phyloP scores from a whole-genome alignment of 495 filamentous ascomycete species.

The Talaromyces ruber region DNA sequence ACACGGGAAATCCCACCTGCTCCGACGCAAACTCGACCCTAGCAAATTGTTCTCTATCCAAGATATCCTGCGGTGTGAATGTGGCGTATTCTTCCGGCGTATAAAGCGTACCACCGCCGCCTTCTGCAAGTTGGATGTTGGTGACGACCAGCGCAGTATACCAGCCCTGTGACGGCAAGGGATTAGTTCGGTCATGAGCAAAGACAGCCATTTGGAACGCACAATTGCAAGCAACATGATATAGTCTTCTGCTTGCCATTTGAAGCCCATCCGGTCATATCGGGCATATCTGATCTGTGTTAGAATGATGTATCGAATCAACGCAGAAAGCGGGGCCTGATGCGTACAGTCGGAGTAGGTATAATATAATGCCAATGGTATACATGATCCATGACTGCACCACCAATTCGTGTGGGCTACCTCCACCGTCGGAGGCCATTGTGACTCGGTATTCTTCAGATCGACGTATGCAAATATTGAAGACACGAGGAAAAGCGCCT shows the following conservation, averaged over 20 bases:
- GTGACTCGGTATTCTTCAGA: neutral
- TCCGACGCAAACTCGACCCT: conserved; percentile 40
- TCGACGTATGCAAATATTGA: neutral
- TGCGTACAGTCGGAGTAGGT: conserved; percentile 16
- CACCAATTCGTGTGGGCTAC: conserved; percentile 10
- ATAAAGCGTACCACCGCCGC: conserved; percentile 38
- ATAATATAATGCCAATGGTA: conserved; percentile 15
- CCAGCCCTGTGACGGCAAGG: neutral
- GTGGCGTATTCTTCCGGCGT: conserved; percentile 21
- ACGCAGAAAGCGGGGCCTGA: neutral
- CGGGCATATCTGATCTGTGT: conserved; percentile 19
- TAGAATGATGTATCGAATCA: neutral
- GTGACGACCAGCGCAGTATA: conserved; percentile 32
- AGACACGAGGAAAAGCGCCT: neutral
- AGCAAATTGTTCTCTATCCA: conserved; percentile 31
- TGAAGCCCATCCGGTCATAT: conserved; percentile 16
- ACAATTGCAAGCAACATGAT: conserved; percentile 24
- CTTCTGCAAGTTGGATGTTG: conserved; percentile 31
- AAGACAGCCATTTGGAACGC: neutral
- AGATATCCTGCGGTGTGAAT: conserved; percentile 27
- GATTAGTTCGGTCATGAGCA: neutral
- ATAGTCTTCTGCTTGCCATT: conserved; percentile 25
- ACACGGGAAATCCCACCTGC: conserved; percentile 12
- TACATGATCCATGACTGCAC: conserved; percentile 20
- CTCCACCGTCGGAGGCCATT: conserved; percentile 9